phyloP scores from a whole-genome alignment of 495 filamentous ascomycete genomes.

The Sordaria brevicollis region DNA sequence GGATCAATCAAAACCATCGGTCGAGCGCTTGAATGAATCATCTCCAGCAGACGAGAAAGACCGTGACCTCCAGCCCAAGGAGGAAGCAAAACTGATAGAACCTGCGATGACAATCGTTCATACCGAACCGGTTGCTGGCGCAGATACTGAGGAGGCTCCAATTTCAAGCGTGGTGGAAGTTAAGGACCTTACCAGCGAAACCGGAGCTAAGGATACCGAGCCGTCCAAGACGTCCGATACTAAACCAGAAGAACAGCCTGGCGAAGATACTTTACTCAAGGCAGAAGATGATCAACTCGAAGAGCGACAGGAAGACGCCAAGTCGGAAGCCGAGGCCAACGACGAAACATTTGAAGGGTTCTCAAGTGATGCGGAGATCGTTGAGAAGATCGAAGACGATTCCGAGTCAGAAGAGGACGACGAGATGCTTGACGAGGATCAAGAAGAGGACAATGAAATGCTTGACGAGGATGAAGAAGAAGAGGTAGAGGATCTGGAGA shows the following conservation, averaged over 20 bases:
- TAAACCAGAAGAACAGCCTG: neutral
- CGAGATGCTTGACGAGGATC: neutral
- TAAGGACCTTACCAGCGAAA: neutral
- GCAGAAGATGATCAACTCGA: neutral
- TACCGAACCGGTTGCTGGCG: neutral
- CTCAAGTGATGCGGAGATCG: neutral
- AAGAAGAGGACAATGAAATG: neutral
- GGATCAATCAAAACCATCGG: neutral
- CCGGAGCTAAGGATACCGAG: neutral
- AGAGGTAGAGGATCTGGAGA: no score
- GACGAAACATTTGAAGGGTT: neutral
- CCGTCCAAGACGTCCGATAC: neutral
- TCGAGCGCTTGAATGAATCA: neutral
- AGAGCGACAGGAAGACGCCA: neutral
- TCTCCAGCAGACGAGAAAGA: neutral
- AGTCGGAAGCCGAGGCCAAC: neutral
- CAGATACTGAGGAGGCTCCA: neutral
- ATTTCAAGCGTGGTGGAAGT: neutral
- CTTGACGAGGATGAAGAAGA: constrained; percentile 1
- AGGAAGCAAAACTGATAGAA: neutral
- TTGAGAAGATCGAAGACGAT: neutral
- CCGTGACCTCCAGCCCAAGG: neutral
- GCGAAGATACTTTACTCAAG: neutral
- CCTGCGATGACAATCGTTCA: neutral
- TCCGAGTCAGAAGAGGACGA: neutral